Evolutionary conservation across 345 rosid species (phyloP), one percentile per base, ranked within the genome.

Genomic region (Citropsis articulata): DNA sequence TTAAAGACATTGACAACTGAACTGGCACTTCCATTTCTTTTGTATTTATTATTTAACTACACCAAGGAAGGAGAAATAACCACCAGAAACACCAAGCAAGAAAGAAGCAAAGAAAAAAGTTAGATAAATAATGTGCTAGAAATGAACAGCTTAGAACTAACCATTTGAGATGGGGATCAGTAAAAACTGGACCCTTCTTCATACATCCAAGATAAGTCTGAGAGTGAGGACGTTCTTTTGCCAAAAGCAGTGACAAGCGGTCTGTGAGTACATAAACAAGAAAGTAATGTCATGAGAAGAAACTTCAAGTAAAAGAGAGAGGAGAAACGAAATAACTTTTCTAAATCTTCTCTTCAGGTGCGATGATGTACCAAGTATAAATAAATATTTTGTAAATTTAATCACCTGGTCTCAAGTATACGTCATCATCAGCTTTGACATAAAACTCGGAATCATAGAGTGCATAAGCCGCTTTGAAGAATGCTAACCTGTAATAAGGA

Each of bases 371-470:
- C 31, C 4, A 21, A 71, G 27, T 42, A 67, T n/a, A 28, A 42
- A 42, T 31, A 45, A 68, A 72, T 36, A 48, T 78, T 45, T 72
- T 9, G 56, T 33, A 80, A 82, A 81, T 66, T 30, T 62, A 69
- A 6, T 75, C 40, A 94, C 98, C 98, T 87, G 98, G 98, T 80
- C 98, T 91, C 82, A 93, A 86, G 50, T 91, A 95, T 75, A 95
- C 88, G 80, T 95, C 97, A 86, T 95, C 98, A 84, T 95, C 98
- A 69, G 97, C 98, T 87, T 95, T 95, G 35, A 95, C 97, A 59
- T 91, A 95, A 85, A 95, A 95, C 57, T 93, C 94, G 0, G 98
- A 82, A 85, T 93, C 97, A 83, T 77, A 95, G 62, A 95, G 85
- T 0, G 97, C 94, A 66, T 88, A 93, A 24, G 98, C 97, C 36